Evolutionary conservation across 202 grass and related monocot genomes (phyloP).

Genomic region (Panicum virgatum): DNA sequence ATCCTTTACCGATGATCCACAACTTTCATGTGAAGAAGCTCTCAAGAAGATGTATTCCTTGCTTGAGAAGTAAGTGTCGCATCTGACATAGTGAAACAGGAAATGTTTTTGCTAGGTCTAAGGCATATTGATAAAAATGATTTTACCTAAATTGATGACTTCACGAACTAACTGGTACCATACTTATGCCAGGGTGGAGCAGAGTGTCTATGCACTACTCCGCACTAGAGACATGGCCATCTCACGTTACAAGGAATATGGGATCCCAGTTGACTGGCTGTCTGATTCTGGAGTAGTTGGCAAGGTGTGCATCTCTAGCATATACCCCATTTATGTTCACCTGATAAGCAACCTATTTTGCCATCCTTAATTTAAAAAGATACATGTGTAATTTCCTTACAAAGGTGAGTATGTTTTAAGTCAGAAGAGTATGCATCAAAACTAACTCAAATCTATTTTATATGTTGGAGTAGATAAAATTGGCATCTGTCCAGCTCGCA

Average conservation of each 20-base stretch:
- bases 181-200: slow-evolving; percentile 69
- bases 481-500: slow-evolving; percentile 88
- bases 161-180: background rate
- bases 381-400: background rate
- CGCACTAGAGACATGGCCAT: slow-evolving; percentile 87
- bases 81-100: slow-evolving; percentile 3
- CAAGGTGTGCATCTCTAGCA: slow-evolving; percentile 60
- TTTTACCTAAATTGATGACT: background rate
- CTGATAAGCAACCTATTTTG: background rate
- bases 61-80: slow-evolving; percentile 81
- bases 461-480: slow-evolving; percentile 70
- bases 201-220: slow-evolving; percentile 89
- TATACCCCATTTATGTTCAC: background rate
- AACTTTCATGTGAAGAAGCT: slow-evolving; percentile 76
- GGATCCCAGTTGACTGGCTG: slow-evolving; percentile 89
- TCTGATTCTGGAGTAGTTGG: slow-evolving; percentile 89
- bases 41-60: slow-evolving; percentile 97
- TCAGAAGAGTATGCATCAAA: background rate
- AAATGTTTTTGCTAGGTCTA: background rate
- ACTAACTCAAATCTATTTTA: slow-evolving; percentile 13
- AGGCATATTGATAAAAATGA: background rate
- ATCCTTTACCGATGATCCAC: slow-evolving; percentile 66
- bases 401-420: background rate
- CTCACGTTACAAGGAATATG: slow-evolving; percentile 81
- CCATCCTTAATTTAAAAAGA: background rate